Evolutionary conservation across 2,329 filamentous ascomycete species (phyloP).

Genomic region (Aspergillus spinulosporus): DNA sequence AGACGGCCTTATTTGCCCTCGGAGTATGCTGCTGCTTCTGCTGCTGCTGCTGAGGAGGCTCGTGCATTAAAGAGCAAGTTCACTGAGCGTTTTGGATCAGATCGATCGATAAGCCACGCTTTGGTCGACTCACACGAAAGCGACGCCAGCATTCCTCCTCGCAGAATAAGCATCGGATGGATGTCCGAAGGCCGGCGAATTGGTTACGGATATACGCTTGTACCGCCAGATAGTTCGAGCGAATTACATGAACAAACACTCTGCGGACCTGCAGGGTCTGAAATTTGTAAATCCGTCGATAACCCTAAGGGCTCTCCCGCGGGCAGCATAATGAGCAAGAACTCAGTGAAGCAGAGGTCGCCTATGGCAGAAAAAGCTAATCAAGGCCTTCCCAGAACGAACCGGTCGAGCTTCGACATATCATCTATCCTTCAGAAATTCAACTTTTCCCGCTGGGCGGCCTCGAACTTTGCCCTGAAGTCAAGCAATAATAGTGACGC

Average conservation of each 20-base stretch:
- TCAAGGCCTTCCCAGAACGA: slow-evolving; percentile 7
- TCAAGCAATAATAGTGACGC: slow-evolving; percentile 16
- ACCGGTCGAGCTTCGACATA: slow-evolving; percentile 16
- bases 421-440: slow-evolving; percentile 18
- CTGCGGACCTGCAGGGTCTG: not conserved
- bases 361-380: slow-evolving; percentile 2
- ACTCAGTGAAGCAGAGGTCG: not conserved
- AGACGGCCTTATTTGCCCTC: slow-evolving; percentile 1
- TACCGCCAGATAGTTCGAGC: slow-evolving; percentile 27
- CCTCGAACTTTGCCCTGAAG: slow-evolving; percentile 12
- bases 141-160: slow-evolving; percentile 20
- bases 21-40: slow-evolving; percentile 2
- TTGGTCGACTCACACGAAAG: not conserved
- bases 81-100: slow-evolving; percentile 32
- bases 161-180: slow-evolving; percentile 44
- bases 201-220: slow-evolving; percentile 43
- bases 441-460: slow-evolving; percentile 18
- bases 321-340: not conserved
- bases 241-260: slow-evolving; percentile 9
- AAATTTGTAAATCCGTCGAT: not conserved
- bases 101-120: slow-evolving; percentile 13
- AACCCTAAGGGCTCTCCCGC: not conserved
- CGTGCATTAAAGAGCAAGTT: slow-evolving; percentile 33
- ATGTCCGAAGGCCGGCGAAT: slow-evolving; percentile 42
- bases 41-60: not conserved